Base-by-base conservation (phyloP, 75 land plant genomes). In the Cupressus sempervirens region DNA sequence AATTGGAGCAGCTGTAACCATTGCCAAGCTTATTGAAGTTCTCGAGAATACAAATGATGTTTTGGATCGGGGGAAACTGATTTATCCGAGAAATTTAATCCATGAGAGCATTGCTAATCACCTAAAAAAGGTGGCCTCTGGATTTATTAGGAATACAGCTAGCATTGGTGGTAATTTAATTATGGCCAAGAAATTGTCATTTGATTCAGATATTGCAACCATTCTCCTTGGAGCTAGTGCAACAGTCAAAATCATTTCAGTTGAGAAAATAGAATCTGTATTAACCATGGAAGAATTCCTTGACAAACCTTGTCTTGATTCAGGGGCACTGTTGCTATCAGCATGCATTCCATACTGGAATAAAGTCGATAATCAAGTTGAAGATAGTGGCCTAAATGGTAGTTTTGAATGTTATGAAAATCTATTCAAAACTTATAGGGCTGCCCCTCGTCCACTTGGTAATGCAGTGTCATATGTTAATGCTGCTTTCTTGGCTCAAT, bases 101-200 rank as follows among this genome's bases (percentile, higher is more conserved):
- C 87, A 89, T 52, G 40, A 6, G n/a, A 91, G 86, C 54, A 68
- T 96, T 86, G 95, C 92, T 20, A 86, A 87, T 16, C 97, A 96
- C 72, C 70, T 96, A 86, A 89, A 84, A n/a, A 91, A 93, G 83
- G 87, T 50, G 0, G 53, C 15, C 53, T 50, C 53, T 50, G 53
- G 53, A 50, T 50, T 50, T 50, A 50, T 50, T 96, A 62, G 97
- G 48, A 95, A 95, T 76, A 87, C 92, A 38, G 99, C 94, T 52
- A 97, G 99, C 84, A 70, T 97, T 5, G 99, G 99, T 12, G 99
- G 99, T 10, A 97, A 97, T 87, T 53, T 97, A 73, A 50, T 50
- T 50, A 50, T 50, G 53, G 53, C 53, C 53, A 50, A 50, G 53
- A 50, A 50, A 50, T 50, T 50, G 53, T 50, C 53, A 50, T 50